A percentile compares a stretch with the other conserved stretches of the same genome.
These are phyloP conservation scores for Fraxinus platypoda DNA, from an alignment of 305 asterid genomes.

Conservation along the genomic window DNA sequence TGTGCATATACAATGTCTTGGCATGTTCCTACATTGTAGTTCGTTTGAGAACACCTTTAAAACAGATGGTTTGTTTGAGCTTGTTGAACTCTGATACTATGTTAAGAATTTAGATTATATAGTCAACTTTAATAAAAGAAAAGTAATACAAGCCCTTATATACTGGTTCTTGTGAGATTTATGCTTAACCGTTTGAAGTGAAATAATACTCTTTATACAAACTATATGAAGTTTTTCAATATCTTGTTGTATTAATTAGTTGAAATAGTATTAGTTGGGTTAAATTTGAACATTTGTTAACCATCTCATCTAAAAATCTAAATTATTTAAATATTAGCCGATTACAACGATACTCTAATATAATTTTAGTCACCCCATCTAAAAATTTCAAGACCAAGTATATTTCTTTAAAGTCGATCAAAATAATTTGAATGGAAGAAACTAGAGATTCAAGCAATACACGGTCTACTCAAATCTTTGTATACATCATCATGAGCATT, in stretches of 20 bases:
- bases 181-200: neutral
- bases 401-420: neutral
- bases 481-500: constrained; percentile 15
- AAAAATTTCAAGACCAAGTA: neutral
- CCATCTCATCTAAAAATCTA: neutral
- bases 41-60: neutral
- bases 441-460: neutral
- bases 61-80: neutral
- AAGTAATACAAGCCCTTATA: neutral
- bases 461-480: neutral
- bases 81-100: neutral
- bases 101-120: too few relatives aligned
- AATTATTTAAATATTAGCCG: neutral
- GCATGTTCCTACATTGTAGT: neutral
- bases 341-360: neutral
- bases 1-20: neutral
- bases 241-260: neutral
- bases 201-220: neutral
- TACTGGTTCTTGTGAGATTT: neutral
- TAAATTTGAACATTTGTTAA: neutral
- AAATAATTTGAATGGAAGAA: neutral
- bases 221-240: neutral
- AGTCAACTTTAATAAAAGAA: neutral
- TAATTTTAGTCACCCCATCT: neutral
- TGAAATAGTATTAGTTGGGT: neutral